Evolutionary conservation across 805 yeast genomes (phyloP).

Genomic region (Candida khao-thaluensis): DNA sequence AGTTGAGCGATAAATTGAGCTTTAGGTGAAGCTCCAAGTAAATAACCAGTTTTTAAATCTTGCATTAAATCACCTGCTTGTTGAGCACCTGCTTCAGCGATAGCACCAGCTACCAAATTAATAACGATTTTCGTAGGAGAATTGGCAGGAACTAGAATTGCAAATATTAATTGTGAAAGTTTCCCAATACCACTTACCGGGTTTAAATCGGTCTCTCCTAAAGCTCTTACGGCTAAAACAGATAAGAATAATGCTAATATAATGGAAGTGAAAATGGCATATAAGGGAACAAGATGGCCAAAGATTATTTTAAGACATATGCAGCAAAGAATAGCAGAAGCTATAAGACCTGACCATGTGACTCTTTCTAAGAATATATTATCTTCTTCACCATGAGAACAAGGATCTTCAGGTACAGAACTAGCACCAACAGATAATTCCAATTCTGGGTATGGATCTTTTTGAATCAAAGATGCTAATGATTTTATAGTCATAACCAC

Average conservation of each 20-base stretch:
- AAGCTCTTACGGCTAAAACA: conserved; percentile 84
- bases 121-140: conserved; percentile 82
- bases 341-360: conserved; percentile 58
- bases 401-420: conserved; percentile 1
- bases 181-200: conserved; percentile 98
- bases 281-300: conserved; percentile 67
- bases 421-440: background rate
- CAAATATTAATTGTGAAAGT: conserved; percentile 85
- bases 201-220: conserved; percentile 95
- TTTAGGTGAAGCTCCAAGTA: conserved; percentile 86
- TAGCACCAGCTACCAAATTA: conserved; percentile 91
- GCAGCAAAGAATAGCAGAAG: conserved; percentile 69
- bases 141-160: conserved; percentile 67
- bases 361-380: conserved; percentile 18
- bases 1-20: conserved; percentile 91
- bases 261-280: conserved; percentile 67
- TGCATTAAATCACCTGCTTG: conserved; percentile 99
- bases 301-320: conserved; percentile 65
- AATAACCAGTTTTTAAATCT: conserved; percentile 91
- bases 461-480: conserved; percentile 10
- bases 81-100: conserved; percentile 98
- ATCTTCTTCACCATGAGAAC: conserved; percentile 1
- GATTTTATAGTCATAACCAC: conserved; percentile 56
- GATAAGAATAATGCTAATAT: conserved; percentile 76
- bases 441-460: background rate